Evolutionary conservation across 805 yeast genomes (phyloP), one percentile per base, ranked within the genome.

Genomic region (Wickerhamiella domercqiae): DNA sequence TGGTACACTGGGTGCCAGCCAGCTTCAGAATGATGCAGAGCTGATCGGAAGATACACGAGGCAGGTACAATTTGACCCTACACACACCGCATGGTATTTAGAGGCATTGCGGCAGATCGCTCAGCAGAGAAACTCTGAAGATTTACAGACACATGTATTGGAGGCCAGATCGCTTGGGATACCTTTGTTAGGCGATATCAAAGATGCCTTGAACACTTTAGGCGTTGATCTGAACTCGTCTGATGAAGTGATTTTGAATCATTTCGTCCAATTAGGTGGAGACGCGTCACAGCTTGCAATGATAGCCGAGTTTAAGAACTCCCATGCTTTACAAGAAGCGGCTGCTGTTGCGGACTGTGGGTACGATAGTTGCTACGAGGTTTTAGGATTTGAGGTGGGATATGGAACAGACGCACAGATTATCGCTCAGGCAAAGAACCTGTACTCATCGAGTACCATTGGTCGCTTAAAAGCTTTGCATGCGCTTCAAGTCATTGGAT

Each of bases 31-130:
- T 30, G 78, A 73, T 43, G 60, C 63, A 14, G 53, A 61, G 22
- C 58, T 78, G 9, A 61, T 64, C 11, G 57, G 58, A 15, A 62
- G 71, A 29, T 78, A 68, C 49, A 62, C 66, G 16, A 50, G 53
- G 0, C 62, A 66, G 38, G 47, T 53, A 3, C 36, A 42, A 0
- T 39, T 61, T 35, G 81, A 77, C 50, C 64, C 69, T 0, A 51
- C 45, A 0, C 59, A 64, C 34, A 43, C 51, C 2, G 73, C 78
- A 1, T 53, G 59, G 24, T 76, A 75, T 45, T 67, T 71, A 46
- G 84, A 78, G 51, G 68, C 77, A 0, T 52, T 78, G 24, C 59
- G 55, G 5, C 65, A 56, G 29, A 59, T 77, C 28, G 67, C 78
- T 0, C 63, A 67, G n/a, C 46, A 57, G 0, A 63, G 72, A 39